Evolutionary conservation across 1,139 yeast genomes (phyloP), one percentile per base, ranked within the genome.

Genomic region (Yamadazyma trypodendri): DNA sequence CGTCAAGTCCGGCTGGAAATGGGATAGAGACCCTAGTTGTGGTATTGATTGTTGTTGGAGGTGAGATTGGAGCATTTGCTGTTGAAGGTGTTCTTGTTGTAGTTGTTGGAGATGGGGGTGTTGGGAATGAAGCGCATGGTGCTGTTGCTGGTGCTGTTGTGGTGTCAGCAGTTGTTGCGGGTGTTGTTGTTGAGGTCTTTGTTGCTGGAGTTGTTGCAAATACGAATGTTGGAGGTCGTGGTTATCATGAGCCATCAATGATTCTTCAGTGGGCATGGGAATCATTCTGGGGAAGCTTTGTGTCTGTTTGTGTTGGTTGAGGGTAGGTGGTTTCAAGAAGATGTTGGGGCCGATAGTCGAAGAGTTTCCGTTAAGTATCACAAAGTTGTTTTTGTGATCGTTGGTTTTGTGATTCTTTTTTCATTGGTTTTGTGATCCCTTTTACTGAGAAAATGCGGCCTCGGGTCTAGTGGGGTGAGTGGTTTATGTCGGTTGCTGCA

Each of bases 81-180:
- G 58, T 57, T 27, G 61, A 59, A n/a, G 57, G 60, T 11, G 61
- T 65, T 9, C 56, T 60, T 11, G 56, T 64, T 8, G 61, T 56
- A 11, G 59, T 63, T 31, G 27, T 22, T 21, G 30, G 20, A 22
- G 21, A 12, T 31, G 50, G 55, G 57, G 24, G 9, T 18, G 17
- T 16, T 28, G 27, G 18, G 24, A 23, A 12, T 31, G 34, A 13
- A 23, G 29, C n/a, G 23, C 24, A 3, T 22, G 15, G 23, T 23
- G 27, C 12, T 18, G n/a, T n/a, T n/a, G 28, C 10, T 27, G 31
- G 15, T 31, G 25, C 6, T 14, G 33, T 7, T 21, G 27, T 12
- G n/a, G 28, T 6, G 20, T 14, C 6, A 9, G 17, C 7, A 10
- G 34, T 14, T 22, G 34, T 14, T 31, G 34, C 12, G n/a, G 8